Evolutionary conservation across 345 rosid genomes (phyloP), one percentile per base, ranked within the genome.

Genomic region (Hirschfeldia incana): DNA sequence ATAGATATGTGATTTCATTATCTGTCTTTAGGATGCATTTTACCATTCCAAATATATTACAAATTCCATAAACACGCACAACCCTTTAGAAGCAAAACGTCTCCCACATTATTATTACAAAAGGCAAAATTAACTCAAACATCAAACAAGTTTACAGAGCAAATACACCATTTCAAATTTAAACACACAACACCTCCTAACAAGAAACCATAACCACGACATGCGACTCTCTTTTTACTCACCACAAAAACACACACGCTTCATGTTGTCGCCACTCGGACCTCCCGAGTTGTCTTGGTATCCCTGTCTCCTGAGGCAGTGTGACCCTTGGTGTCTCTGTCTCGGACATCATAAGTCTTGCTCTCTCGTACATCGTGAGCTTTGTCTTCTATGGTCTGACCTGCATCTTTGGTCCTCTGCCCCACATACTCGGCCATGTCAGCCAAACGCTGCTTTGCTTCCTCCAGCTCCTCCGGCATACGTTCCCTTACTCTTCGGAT

Each of bases 361-460:
- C 57, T 62, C 64, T 78, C 81, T 49, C 83, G 73, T 63, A 59
- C 85, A 69, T 92, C 92, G 3, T 85, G 87, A 63, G 89, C 92
- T 80, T 76, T 81, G 30, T 60, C 78, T 82, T 91, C 92, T 1
- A 84, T 83, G 15, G 76, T 74, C 82, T 89, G 96, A 29, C 93
- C 94, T 28, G 64, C 78, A 34, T 90, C 98, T 79, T 84, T 89
- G 0, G 91, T 88, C 85, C 85, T 92, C 85, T 87, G 89, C 21
- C 95, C 94, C 13, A 84, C 70, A 26, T 78, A 80, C 32, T 81
- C 89, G 0, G 88, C 80, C 67, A 82, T 59, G 27, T 80, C 93
- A 39, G 79, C 87, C 74, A 78, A 16, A 15, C 82, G 83, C 72
- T 85, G 75, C 82, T 85, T 92, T 0, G 88, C 88, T 33, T 73